Evolutionary conservation across 768 basidiomycete species (phyloP).

Genomic region (Boletus bicolor): DNA sequence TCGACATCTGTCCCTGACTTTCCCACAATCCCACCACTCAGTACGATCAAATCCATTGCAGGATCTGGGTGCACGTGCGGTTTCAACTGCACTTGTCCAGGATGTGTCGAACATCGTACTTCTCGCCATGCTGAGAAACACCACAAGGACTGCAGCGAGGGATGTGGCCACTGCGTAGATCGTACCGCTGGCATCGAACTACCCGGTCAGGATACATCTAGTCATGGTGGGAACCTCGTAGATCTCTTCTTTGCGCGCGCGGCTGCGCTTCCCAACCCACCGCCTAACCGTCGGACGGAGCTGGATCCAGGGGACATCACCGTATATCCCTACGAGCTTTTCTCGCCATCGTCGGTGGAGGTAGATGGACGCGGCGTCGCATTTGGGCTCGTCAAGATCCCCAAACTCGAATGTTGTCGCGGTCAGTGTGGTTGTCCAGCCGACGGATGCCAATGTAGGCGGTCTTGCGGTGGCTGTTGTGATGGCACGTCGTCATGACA

Average conservation of each 20-base stretch:
- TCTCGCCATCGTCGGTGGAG: slow-evolving; percentile 32
- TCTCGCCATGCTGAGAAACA: slow-evolving; percentile 39
- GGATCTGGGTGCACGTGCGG: slow-evolving; percentile 75
- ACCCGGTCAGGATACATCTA: slow-evolving; percentile 25
- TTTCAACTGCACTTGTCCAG: slow-evolving; percentile 64
- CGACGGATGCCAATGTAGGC: slow-evolving; percentile 54
- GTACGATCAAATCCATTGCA: slow-evolving; percentile 53
- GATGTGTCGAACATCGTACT: slow-evolving; percentile 70
- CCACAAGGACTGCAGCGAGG: slow-evolving; percentile 41
- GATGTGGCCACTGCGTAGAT: slow-evolving; percentile 66
- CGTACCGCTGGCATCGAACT: slow-evolving; percentile 43
- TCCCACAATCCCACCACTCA: slow-evolving; percentile 58
- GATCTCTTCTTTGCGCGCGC: slow-evolving; percentile 66
- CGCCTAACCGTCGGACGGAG: slow-evolving; percentile 39
- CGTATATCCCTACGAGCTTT: slow-evolving; percentile 40
- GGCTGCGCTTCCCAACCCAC: slow-evolving; percentile 64
- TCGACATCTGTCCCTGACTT: slow-evolving; percentile 41
- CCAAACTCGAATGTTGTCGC: slow-evolving; percentile 67
- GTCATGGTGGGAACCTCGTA: slow-evolving; percentile 37
- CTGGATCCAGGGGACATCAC: slow-evolving; percentile 51
- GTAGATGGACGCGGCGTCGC: slow-evolving; percentile 40
- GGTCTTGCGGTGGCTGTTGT: slow-evolving; percentile 55
- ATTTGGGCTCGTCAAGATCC: slow-evolving; percentile 53
- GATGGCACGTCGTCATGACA: slow-evolving; percentile 2
- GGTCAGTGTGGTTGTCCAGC: slow-evolving; percentile 58